phyloP scores from a whole-genome alignment of 345 rosid genomes.

The Citrus inodora region DNA sequence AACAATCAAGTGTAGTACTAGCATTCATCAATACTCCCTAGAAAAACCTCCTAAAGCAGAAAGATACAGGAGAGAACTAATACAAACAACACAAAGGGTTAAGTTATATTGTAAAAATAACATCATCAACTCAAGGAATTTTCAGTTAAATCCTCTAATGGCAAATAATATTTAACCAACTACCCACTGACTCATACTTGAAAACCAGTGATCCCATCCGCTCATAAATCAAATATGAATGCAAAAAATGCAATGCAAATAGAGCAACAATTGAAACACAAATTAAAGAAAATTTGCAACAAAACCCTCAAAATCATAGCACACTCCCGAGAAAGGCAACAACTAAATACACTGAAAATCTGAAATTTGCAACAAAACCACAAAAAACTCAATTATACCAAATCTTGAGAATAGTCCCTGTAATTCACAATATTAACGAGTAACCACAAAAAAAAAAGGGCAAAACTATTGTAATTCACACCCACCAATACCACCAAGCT shows the following conservation, averaged over 20 bases:
- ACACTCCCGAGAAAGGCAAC: background rate
- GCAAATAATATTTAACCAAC: no score
- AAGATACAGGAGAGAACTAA: background rate
- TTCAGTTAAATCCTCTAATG: background rate
- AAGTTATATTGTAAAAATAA: background rate
- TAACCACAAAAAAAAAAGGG: slow-evolving; percentile 8
- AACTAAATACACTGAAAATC: background rate
- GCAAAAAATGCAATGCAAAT: background rate
- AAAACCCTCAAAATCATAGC: background rate
- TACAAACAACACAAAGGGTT: background rate
- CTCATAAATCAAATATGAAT: background rate
- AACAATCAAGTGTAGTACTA: background rate
- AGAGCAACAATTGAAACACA: background rate
- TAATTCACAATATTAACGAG: background rate
- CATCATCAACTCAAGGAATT: background rate
- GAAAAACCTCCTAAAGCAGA: background rate
- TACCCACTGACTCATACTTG: background rate
- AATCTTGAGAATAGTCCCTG: background rate
- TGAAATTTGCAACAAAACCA: background rate
- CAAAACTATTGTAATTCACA: background rate
- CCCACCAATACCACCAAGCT: slow-evolving; percentile 37
- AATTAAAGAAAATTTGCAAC: background rate
- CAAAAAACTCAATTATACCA: background rate
- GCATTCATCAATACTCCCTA: background rate
- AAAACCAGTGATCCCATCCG: background rate